phyloP scores from a whole-genome alignment of 139 green algal species.

The Picochlorum sp. region DNA sequence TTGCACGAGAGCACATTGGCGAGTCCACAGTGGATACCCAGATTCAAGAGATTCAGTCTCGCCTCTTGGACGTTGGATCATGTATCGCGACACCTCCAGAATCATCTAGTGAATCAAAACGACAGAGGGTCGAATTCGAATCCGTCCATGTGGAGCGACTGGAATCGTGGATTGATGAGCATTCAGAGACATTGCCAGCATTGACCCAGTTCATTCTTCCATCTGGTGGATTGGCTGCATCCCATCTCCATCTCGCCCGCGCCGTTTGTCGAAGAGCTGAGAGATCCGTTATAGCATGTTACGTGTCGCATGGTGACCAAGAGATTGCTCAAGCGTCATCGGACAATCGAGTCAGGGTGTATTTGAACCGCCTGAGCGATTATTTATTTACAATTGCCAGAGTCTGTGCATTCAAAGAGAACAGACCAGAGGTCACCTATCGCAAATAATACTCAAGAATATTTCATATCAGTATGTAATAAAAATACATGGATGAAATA shows the following conservation, averaged over 20 bases:
- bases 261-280: conserved; percentile 84
- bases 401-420: conserved; percentile 31
- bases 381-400: conserved; percentile 91
- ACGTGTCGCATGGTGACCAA: conserved; percentile 33
- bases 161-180: conserved; percentile 85
- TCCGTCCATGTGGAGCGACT: conserved; percentile 28
- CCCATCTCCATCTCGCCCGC: conserved; percentile 64
- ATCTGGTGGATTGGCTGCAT: conserved; percentile 55
- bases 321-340: too few species aligned
- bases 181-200: conserved; percentile 65
- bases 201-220: conserved; percentile 92
- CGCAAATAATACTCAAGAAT: conserved; percentile 11
- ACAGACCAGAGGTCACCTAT: conserved; percentile 20
- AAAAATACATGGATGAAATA: too few species aligned
- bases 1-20: conserved; percentile 45
- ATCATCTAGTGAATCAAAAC: conserved; percentile 44
- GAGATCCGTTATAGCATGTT: conserved; percentile 47
- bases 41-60: conserved; percentile 72
- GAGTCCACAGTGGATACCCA: conserved; percentile 25
- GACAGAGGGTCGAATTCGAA: conserved; percentile 59
- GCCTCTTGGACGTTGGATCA: conserved; percentile 86
- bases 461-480: too few species aligned
- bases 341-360: conserved; percentile 53
- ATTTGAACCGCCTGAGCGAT: conserved; percentile 91
- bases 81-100: conserved; percentile 77